Base-by-base conservation (phyloP, 306 rosid species). In the Prunus salicina region DNA sequence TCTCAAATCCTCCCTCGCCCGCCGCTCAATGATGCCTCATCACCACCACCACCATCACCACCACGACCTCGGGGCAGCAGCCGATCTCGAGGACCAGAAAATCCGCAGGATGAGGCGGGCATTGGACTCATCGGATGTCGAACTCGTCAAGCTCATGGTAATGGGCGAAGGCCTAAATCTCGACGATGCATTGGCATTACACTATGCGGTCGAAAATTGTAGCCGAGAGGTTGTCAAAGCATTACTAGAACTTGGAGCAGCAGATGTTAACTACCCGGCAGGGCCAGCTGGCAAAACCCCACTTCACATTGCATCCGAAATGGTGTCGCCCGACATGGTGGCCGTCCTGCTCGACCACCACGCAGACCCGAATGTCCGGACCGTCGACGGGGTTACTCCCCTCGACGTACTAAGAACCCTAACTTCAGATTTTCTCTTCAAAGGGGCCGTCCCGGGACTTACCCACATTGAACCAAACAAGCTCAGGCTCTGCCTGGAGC, bases 311-410 rank as follows among this genome's bases (percentile, higher is more conserved):
- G 98, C 98, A 0, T 88, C 98, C 0, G 99, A 96, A 69, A 91
- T 96, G 97, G 98, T 96, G 12, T 96, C 99, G 0, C 96, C 99
- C 0, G 99, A 96, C 82, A 96, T 96, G 99, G 99, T 96, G 34
- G 96, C 99, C 0, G 99, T 96, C 0, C 85, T 96, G 2, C 98
- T 96, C 0, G 99, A 96, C 82, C 99, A 96, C 93, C 99, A 96
- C 64, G 99, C 99, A 0, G 99, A 96, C 30, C 99, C 99, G 0
- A 96, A 93, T 41, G 95, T 92, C 5, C 78, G 99, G 12, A 96
- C 99, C 0, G 85, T 96, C 0, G 96, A 90, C 0, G 97, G 92
- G 2, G 86, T 96, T 15, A 96, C 98, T 0, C 97, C 99, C 0
- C 83, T 96, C 1, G 99, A 96, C 78, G 90, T 93, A 0, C 88